A percentile compares a stretch with the other conserved stretches of the same genome.
Evolutionary conservation across 2,329 filamentous ascomycete species (phyloP).

Genomic region (Aspergillus nomiae): DNA sequence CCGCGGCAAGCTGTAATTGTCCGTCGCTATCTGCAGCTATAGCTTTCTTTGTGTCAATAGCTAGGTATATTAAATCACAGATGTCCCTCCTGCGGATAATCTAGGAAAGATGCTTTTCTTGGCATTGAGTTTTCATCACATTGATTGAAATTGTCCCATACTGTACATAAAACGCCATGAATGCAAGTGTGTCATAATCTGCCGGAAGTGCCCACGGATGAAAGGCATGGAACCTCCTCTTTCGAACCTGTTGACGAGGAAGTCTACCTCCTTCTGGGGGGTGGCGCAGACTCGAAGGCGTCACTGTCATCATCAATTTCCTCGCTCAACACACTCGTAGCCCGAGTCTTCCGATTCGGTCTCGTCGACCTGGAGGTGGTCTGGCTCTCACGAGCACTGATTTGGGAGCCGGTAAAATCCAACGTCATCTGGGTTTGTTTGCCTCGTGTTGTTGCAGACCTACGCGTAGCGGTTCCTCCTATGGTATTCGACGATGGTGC

Average conservation of each 20-base stretch:
- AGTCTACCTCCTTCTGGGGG: slow-evolving; percentile 25
- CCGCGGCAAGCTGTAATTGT: slow-evolving; percentile 24
- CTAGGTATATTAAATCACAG: background rate
- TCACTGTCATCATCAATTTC: slow-evolving; percentile 48
- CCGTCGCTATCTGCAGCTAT: background rate
- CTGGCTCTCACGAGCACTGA: slow-evolving; percentile 27
- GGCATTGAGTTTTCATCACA: background rate
- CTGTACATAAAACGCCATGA: slow-evolving; percentile 1
- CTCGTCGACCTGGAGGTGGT: slow-evolving; percentile 19
- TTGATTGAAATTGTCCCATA: background rate
- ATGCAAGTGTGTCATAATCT: background rate
- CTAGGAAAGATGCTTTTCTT: background rate
- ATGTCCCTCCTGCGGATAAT: background rate
- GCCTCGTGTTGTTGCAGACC: slow-evolving; percentile 23
- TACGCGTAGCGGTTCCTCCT: slow-evolving; percentile 29
- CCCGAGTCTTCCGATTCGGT: slow-evolving; percentile 35
- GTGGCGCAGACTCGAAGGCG: slow-evolving; percentile 48
- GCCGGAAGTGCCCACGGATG: background rate
- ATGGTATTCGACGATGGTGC: slow-evolving; percentile 37
- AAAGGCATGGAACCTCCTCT: background rate
- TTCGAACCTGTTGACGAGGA: background rate
- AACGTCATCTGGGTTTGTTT: slow-evolving; percentile 44
- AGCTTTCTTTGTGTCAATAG: background rate
- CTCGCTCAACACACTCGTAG: slow-evolving; percentile 40
- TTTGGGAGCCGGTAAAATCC: slow-evolving; percentile 44